These are phyloP conservation scores for Gastrolobium villosum DNA, from an alignment of 306 rosid species.

Conservation along the genomic window DNA sequence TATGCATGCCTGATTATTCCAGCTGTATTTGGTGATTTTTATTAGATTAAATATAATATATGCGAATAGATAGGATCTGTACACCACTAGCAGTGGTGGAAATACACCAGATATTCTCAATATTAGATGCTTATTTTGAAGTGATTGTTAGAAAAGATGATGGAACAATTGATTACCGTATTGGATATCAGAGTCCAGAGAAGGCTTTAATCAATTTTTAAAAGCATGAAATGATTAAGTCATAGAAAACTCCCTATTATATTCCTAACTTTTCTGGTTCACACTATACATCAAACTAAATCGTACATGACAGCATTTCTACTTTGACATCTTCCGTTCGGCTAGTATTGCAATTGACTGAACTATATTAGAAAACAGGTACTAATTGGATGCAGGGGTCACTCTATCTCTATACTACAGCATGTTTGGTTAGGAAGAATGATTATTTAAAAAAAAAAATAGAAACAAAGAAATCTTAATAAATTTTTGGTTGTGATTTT, in stretches of 20 bases:
- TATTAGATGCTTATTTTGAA: conserved; percentile 47
- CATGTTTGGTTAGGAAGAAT: no score
- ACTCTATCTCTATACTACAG: no score
- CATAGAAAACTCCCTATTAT: conserved; percentile 22
- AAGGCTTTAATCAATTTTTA: conserved; percentile 33
- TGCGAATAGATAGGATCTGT: conserved; percentile 21
- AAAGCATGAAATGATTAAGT: conserved; percentile 48
- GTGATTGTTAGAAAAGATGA: conserved; percentile 47
- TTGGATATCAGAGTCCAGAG: conserved; percentile 6
- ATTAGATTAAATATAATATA: conserved; percentile 20
- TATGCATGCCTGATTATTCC: conserved; percentile 23
- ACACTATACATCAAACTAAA: conserved; percentile 21
- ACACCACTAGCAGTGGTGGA: conserved; percentile 43
- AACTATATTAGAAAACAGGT: no score
- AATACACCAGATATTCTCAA: conserved; percentile 40
- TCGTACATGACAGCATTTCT: conserved; percentile 30
- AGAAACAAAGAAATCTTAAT: no score
- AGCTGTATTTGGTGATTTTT: conserved; percentile 52
- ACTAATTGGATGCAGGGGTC: no score
- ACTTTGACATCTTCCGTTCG: conserved; percentile 34
- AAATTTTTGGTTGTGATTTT: no score
- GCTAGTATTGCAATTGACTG: background rate
- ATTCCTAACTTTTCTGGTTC: conserved; percentile 43
- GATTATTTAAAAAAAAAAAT: no score
- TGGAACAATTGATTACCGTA: background rate